Conservation (phyloP, 495 filamentous ascomycete species). For the Xylaria telfairii region DNA sequence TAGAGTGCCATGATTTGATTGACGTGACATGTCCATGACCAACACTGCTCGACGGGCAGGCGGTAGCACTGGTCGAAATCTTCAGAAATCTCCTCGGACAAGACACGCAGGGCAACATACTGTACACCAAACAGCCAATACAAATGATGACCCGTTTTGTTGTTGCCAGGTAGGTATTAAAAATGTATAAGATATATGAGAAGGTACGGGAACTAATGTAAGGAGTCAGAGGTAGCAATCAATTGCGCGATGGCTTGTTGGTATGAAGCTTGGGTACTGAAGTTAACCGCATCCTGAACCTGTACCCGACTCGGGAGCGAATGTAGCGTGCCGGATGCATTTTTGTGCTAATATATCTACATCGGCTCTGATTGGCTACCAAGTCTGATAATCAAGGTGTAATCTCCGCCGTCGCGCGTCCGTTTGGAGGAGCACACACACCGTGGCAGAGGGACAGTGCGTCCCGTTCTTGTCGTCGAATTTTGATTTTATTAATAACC, state of each 20-base stretch:
- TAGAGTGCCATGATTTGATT: neutral
- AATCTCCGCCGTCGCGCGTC: constrained; percentile 12
- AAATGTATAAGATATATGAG: neutral
- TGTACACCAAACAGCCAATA: neutral
- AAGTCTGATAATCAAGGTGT: neutral
- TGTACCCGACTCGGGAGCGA: no score
- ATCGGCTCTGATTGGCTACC: constrained; percentile 5
- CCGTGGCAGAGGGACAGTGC: neutral
- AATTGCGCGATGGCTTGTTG: neutral
- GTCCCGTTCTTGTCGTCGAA: neutral
- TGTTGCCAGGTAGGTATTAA: neutral
- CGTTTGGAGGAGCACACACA: neutral
- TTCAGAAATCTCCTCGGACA: neutral
- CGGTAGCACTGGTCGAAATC: no score
- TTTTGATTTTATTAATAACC: neutral
- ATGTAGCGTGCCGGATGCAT: neutral
- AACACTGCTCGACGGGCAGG: no score
- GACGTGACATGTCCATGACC: no score
- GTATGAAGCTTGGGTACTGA: neutral
- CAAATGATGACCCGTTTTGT: neutral
- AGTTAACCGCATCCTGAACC: no score
- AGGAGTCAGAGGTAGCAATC: neutral
- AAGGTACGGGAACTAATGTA: no score
- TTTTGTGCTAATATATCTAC: neutral
- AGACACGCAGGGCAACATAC: neutral